Conservation (phyloP, 805 yeast species). For the Cyberlindnera euphorbiiphila region DNA sequence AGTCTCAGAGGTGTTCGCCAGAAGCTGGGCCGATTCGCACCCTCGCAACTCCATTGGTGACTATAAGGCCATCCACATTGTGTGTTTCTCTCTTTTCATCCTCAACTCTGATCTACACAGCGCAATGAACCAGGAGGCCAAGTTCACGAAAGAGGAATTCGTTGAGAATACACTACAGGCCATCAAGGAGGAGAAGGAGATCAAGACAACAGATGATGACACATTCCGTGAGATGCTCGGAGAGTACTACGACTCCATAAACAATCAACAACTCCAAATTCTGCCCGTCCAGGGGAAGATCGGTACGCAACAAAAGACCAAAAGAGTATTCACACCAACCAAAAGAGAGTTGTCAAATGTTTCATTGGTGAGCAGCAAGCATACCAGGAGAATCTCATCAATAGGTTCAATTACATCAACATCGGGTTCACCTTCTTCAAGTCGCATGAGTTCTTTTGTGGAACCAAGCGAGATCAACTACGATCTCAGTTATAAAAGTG, state of each 20-base stretch:
- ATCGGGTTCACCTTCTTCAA: constrained; percentile 7
- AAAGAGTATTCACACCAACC: constrained; percentile 12
- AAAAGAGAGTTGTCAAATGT: constrained; percentile 19
- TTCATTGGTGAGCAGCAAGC: constrained; percentile 19
- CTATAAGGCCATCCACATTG: constrained; percentile 60
- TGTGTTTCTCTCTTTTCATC: constrained; percentile 66
- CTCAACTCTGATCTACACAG: constrained; percentile 77
- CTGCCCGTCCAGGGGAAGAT: constrained; percentile 9
- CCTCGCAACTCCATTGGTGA: constrained; percentile 46
- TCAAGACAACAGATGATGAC: background rate
- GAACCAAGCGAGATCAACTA: constrained; percentile 26
- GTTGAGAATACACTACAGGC: constrained; percentile 49
- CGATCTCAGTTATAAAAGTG: constrained; percentile 30
- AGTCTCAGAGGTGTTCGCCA: constrained; percentile 63
- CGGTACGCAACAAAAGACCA: constrained; percentile 7
- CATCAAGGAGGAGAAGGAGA: constrained; percentile 26
- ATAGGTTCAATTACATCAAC: constrained; percentile 22
- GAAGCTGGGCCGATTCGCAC: constrained; percentile 53
- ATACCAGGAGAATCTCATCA: constrained; percentile 25
- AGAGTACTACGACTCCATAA: constrained; percentile 38
- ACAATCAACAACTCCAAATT: constrained; percentile 16
- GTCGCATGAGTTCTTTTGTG: constrained; percentile 12
- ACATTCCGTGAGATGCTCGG: constrained; percentile 16
- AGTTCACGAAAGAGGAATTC: constrained; percentile 41
- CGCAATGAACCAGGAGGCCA: constrained; percentile 32